Base-by-base conservation (phyloP, 2,329 filamentous ascomycete genomes). In the Fusarium dimerum region DNA sequence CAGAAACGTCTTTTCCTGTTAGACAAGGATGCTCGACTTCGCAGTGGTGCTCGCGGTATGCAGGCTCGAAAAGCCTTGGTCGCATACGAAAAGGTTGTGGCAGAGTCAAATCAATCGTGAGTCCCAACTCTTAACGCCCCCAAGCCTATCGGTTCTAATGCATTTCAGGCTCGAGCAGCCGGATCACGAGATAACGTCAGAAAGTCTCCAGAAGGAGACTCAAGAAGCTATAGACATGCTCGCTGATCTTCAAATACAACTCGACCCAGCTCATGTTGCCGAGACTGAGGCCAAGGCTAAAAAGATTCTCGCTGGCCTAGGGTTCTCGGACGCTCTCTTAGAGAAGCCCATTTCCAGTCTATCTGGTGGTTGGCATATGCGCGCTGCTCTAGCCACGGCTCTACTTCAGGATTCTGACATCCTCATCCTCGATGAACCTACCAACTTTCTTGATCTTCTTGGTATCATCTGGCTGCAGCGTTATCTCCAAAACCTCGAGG, bases 391-490 rank as follows among this genome's bases (percentile, higher is more conserved):
- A 1, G 86, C 87, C 3, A 76, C 77, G 3, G 83, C 84, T 1
- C 76, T 95, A 5, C 81, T 90, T 1, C 87, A 92, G 56, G 82
- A 87, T 8, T 83, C 86, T 0, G 90, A 95, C 59, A 83, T 95
- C 3, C 77, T 95, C 52, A 86, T 95, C 46, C 82, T 95, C 2
- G 90, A 95, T 68, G 90, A 95, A 67, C 91, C 91, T 0, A 95
- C 90, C 34, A 95, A 95, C 66, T 95, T 90, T 66, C 79, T 95
- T 1, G 90, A 95, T 64, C 76, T 95, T 1, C 79, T 92, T 0
- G 89, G 89, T 1, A 92, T 96, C 51, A 83, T 96, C 50, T 95
- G 91, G 90, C 77, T 96, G 1, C 87, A 95, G 66, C 80, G 81
- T 12, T 87, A 92, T 65, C 81, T 96, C 10, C 75, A 80, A 38